Conservation (phyloP, 1,139 yeast species). For the Magnusiomyces sp. region DNA sequence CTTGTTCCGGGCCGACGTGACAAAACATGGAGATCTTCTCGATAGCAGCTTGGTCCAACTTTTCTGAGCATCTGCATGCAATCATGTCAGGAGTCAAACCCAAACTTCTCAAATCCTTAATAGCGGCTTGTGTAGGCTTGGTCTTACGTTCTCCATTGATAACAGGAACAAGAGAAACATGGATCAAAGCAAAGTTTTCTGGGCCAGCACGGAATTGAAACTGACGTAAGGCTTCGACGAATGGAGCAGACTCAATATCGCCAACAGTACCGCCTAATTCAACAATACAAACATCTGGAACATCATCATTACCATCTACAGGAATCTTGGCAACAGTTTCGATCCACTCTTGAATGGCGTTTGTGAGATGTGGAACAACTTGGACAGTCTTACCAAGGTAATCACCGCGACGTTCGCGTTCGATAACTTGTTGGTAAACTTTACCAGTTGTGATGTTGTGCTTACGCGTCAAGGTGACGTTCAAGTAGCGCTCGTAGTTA, state of each 20-base stretch:
- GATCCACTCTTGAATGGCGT: constrained; percentile 97
- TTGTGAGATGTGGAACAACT: constrained; percentile 96
- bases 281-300: constrained; percentile 86
- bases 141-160: constrained; percentile 98
- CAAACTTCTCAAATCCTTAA: constrained; percentile 87
- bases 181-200: constrained; percentile 91
- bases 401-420: constrained; percentile 93
- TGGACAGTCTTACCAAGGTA: constrained; percentile 98
- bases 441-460: constrained; percentile 98
- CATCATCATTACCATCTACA: constrained; percentile 83
- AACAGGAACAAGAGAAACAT: constrained; percentile 93
- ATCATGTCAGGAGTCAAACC: constrained; percentile 95
- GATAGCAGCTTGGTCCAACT: constrained; percentile 72
- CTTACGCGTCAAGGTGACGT: constrained; percentile 83
- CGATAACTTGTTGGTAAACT: constrained; percentile 88
- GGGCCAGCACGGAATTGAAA: constrained; percentile 94
- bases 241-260: constrained; percentile 97
- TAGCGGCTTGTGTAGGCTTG: constrained; percentile 98
- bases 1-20: constrained; percentile 97
- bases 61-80: constrained; percentile 92
- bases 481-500: constrained; percentile 92
- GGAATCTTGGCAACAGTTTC: constrained; percentile 88
- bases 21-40: constrained; percentile 98
- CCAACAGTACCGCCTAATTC: constrained; percentile 99
- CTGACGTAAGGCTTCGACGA: constrained; percentile 97